These are phyloP conservation scores for Beauveria sp. DNA, from an alignment of 2,329 filamentous ascomycete species.

Conservation along the genomic window DNA sequence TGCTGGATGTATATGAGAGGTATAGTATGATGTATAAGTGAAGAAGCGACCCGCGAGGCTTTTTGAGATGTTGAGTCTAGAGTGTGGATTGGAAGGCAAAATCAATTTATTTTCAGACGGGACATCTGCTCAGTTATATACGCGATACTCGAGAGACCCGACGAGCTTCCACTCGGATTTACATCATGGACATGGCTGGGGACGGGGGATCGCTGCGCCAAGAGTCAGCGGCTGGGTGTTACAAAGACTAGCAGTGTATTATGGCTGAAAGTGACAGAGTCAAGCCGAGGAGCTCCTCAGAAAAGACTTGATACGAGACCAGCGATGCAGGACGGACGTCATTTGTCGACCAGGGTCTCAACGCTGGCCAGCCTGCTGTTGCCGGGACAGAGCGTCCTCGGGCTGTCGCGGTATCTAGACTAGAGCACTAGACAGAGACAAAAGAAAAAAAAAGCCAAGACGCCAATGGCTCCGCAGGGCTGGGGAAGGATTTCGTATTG, in stretches of 20 bases:
- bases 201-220: neutral
- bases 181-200: conserved; percentile 1
- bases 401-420: neutral
- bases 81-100: neutral
- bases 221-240: neutral
- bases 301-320: conserved; percentile 2
- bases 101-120: neutral
- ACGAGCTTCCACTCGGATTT: neutral
- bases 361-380: neutral
- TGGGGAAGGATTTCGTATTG: conserved; percentile 6
- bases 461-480: conserved; percentile 5
- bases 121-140: neutral
- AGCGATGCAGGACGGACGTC: conserved; percentile 5
- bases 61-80: neutral
- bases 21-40: neutral
- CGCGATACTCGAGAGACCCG: neutral
- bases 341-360: neutral
- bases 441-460: neutral
- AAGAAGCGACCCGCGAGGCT: neutral
- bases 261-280: neutral
- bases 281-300: too few relatives aligned
- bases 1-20: neutral
- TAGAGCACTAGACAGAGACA: neutral
- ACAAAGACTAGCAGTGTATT: neutral
- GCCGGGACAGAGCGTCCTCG: neutral